Evolutionary conservation across 1,284 basidiomycete genomes (phyloP).

Genomic region (Rugiboletus extremiorientalis): DNA sequence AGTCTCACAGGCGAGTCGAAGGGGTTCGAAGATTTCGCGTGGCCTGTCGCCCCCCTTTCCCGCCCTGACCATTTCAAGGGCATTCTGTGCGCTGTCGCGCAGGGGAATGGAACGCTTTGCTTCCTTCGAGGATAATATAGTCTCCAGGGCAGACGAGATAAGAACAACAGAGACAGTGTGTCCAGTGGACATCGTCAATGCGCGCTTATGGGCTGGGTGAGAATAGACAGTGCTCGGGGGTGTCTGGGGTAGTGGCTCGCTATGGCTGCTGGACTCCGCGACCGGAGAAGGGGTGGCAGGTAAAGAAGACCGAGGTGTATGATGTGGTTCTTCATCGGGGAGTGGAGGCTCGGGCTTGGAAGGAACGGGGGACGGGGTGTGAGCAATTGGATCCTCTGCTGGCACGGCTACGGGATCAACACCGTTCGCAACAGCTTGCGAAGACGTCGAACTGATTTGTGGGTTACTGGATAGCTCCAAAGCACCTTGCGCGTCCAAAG

Average conservation of each 20-base stretch:
- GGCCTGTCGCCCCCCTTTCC: conserved; percentile 71
- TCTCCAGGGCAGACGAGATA: conserved; percentile 86
- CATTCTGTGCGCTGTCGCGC: conserved; percentile 78
- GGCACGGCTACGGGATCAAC: conserved; percentile 1
- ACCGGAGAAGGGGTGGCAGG: conserved; percentile 5
- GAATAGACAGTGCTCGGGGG: conserved; percentile 17
- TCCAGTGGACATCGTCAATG: conserved; percentile 70
- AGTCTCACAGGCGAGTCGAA: conserved; percentile 92
- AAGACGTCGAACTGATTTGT: neutral
- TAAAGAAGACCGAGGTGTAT: conserved; percentile 2
- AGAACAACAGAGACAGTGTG: conserved; percentile 74
- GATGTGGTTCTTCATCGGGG: conserved; percentile 5
- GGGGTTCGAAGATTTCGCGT: conserved; percentile 88
- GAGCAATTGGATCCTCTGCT: neutral
- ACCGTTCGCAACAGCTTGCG: conserved; percentile 3
- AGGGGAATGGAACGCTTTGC: conserved; percentile 83
- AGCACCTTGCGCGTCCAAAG: neutral
- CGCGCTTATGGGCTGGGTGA: conserved; percentile 46
- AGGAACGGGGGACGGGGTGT: neutral
- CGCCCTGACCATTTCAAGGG: conserved; percentile 79
- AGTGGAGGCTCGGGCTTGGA: conserved; percentile 3
- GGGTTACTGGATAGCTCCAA: neutral
- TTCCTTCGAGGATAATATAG: conserved; percentile 86
- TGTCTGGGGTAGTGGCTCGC: conserved; percentile 17
- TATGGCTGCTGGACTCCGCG: conserved; percentile 10